Evolutionary conservation across 2,329 filamentous ascomycete species (phyloP).

Genomic region (Penicillium frequentans): DNA sequence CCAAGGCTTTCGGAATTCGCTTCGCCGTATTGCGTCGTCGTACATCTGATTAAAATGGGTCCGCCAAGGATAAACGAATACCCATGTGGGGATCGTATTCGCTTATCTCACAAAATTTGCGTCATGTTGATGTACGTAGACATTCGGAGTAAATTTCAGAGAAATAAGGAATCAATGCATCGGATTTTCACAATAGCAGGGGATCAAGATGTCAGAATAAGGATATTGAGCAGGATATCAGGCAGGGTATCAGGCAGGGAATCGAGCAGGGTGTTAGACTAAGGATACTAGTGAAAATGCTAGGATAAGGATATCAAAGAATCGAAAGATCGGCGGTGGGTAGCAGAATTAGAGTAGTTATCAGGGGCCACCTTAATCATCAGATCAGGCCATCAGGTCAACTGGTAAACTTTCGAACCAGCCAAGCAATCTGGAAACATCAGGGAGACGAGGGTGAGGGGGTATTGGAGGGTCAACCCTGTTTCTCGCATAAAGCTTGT

Average conservation of each 20-base stretch:
- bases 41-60: neutral
- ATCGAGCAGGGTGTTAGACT: neutral
- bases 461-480: neutral
- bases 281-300: neutral
- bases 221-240: neutral
- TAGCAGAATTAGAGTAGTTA: neutral
- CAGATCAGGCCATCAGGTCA: neutral
- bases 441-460: neutral
- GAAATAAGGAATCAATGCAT: neutral
- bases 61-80: neutral
- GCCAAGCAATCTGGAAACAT: neutral
- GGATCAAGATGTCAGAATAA: neutral
- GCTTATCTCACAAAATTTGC: neutral
- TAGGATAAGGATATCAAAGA: neutral
- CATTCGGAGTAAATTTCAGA: neutral
- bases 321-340: neutral
- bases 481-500: neutral
- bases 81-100: neutral
- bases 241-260: neutral
- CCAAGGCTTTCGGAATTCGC: neutral
- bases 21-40: neutral
- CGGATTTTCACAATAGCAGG: too few species aligned
- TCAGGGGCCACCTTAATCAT: neutral
- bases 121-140: neutral
- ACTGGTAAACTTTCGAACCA: neutral